Base-by-base conservation (phyloP, 441 rosid species). In the Macaranga tanarius region DNA sequence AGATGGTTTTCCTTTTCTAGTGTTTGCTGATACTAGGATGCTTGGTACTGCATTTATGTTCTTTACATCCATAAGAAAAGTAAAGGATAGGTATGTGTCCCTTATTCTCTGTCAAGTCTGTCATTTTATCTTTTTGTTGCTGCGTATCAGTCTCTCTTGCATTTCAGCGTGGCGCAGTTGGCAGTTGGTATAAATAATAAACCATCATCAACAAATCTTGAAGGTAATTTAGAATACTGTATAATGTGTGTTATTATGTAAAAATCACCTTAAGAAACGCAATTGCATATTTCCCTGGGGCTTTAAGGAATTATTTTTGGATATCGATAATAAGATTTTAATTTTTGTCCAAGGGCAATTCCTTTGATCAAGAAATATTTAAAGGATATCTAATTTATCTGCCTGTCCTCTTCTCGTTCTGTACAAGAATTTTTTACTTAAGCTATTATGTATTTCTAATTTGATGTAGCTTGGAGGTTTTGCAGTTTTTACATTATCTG, bases 401-500 rank as follows among this genome's bases (percentile, higher is more conserved):
- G 23, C 25, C 23, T 48, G 28, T 58, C 56, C 17, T 52, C 7
- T 45, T 50, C 13, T 22, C 13, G 4, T 34, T 15, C 6, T 5
- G 48, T 15, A 1, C 2, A 10, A 47, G 2, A 23, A 48, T 23
- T 7, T 47, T 47, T 15, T 51, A 44, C 26, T 40, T 26, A 31
- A 13, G 31, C 42, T 55, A 5, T 38, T 11, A 6, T 15, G 38
- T 15, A 28, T 10, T 44, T 54, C 8, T 62, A 25, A 22, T 55
- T 16, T 19, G 5, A 40, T 50, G 8, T 57, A 8, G 12, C 6
- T 75, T 40, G 66, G 51, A 69, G 62, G 70, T 70, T 20, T 73
- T 55, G 70, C 78, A 90, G 90, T 42, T 80, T 65, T 47, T 83
- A 38, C 73, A 67, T 65, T 83, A 87, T 81, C 83, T 90, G 72